Evolutionary conservation across 2,329 filamentous ascomycete genomes (phyloP).

Genomic region (Hypoxylon sp.): DNA sequence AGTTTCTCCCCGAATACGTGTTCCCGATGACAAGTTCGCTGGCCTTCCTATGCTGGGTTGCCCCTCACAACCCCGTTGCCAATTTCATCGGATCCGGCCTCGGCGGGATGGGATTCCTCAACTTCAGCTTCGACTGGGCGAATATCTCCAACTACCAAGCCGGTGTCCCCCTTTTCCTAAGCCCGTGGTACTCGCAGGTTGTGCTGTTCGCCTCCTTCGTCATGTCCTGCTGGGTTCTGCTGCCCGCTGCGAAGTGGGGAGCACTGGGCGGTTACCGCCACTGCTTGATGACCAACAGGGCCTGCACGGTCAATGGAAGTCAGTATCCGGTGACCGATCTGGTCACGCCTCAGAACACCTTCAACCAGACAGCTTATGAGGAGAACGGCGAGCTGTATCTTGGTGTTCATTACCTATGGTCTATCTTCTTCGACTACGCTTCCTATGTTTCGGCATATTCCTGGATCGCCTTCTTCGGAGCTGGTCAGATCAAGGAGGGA

Average conservation of each 20-base stretch:
- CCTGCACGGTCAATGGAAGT: slow-evolving; percentile 59
- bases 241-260: slow-evolving; percentile 68
- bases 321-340: slow-evolving; percentile 54
- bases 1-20: slow-evolving; percentile 68
- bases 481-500: slow-evolving; percentile 55
- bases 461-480: slow-evolving; percentile 67
- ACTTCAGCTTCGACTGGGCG: slow-evolving; percentile 68
- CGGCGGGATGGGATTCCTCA: slow-evolving; percentile 70
- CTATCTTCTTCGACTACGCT: slow-evolving; percentile 68
- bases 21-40: slow-evolving; percentile 68
- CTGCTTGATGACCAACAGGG: slow-evolving; percentile 65
- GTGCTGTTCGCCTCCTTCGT: slow-evolving; percentile 64
- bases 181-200: slow-evolving; percentile 67
- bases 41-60: slow-evolving; percentile 71
- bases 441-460: slow-evolving; percentile 65
- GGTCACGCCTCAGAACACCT: slow-evolving; percentile 52
- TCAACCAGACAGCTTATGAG: slow-evolving; percentile 59
- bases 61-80: slow-evolving; percentile 63
- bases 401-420: slow-evolving; percentile 65
- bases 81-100: slow-evolving; percentile 69
- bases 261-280: slow-evolving; percentile 60
- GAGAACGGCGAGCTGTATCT: slow-evolving; percentile 64
- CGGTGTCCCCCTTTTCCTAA: slow-evolving; percentile 56
- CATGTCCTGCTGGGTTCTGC: slow-evolving; percentile 64
- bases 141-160: slow-evolving; percentile 63